Evolutionary conservation across 2,329 filamentous ascomycete species (phyloP).

Genomic region (Cladosporium austrohemisphaericum): DNA sequence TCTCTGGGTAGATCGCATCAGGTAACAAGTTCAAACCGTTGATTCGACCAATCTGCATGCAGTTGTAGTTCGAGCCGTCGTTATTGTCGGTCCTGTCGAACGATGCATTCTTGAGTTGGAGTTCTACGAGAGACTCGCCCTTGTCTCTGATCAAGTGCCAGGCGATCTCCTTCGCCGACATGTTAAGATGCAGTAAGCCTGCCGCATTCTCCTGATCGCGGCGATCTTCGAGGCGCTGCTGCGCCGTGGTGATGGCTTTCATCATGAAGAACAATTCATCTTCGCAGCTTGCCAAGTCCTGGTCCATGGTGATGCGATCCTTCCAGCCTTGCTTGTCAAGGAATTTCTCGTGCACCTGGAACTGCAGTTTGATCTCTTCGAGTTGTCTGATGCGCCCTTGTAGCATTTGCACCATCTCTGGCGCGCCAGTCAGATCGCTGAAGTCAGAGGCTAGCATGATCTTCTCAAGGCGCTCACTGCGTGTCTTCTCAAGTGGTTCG

Average conservation of each 20-base stretch:
- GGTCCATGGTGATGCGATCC: conserved; percentile 82
- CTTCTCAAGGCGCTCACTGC: conserved; percentile 90
- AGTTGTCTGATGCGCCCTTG: conserved; percentile 91
- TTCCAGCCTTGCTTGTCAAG: conserved; percentile 89
- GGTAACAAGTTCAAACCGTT: conserved; percentile 85
- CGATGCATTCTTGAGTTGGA: conserved; percentile 84
- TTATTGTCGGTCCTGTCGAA: conserved; percentile 96
- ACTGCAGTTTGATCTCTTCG: conserved; percentile 93
- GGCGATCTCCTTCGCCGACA: conserved; percentile 90
- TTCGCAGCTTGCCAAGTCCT: conserved; percentile 82
- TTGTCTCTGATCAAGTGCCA: conserved; percentile 92
- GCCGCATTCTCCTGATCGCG: conserved; percentile 62
- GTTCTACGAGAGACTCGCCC: conserved; percentile 76
- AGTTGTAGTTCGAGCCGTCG: conserved; percentile 92
- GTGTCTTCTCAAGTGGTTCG: conserved; percentile 95
- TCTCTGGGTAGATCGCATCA: conserved; percentile 90
- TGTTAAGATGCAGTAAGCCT: conserved; percentile 83
- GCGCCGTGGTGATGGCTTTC: conserved; percentile 97
- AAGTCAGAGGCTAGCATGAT: conserved; percentile 99
- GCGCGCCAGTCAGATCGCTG: conserved; percentile 88
- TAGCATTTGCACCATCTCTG: conserved; percentile 84
- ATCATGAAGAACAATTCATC: conserved; percentile 99
- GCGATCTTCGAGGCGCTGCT: conserved; percentile 75
- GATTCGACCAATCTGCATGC: conserved; percentile 82
- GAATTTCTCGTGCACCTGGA: conserved; percentile 85